Base-by-base conservation (phyloP, 106 monocot species). In the Narthecium ossifragum region DNA sequence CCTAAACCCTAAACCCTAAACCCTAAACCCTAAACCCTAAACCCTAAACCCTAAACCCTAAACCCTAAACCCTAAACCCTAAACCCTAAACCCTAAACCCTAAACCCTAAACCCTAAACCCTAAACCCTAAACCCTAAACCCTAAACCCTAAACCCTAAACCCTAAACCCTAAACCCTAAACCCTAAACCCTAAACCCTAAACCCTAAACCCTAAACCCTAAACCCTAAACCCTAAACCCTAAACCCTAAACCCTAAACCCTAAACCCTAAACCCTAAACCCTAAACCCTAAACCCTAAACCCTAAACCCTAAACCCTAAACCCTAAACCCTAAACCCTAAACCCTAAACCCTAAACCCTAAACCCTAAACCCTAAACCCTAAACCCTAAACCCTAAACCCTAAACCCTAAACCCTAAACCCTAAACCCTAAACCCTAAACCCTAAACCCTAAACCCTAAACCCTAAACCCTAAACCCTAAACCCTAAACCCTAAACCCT, bases 21-120 rank as follows among this genome's bases (percentile, higher is more conserved):
- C 50, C 50, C 24, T 24, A 51, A 51, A 21, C 50, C 50, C 24
- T 24, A 51, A 51, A 21, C 50, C 50, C 50, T 25, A 24, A 51
- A 51, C 50, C 50, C 50, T 51, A 51, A 51, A 51, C 50, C 50
- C 45, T 45, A 45, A 45, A 45, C 45, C 45, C 45, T n/a, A 45
- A 45, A 45, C 45, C 45, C 45, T 45, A 45, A 7, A 11, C 45
- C 45, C 45, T 45, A 45, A 45, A 7, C 45, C 45, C 15, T 11
- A 36, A 45, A 45, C 45, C 45, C 45, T 45, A 45, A 45, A 45
- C 45, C 45, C 45, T 45, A 45, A 45, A 45, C 45, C 45, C 45
- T 45, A 45, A 45, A 45, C 45, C 45, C 45, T 45, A 45, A 45
- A 45, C 45, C 45, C 45, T 45, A 45, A 45, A 45, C 6, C 15